Conservation (phyloP, 1,284 basidiomycete species). For the Jaminaea rosea region DNA sequence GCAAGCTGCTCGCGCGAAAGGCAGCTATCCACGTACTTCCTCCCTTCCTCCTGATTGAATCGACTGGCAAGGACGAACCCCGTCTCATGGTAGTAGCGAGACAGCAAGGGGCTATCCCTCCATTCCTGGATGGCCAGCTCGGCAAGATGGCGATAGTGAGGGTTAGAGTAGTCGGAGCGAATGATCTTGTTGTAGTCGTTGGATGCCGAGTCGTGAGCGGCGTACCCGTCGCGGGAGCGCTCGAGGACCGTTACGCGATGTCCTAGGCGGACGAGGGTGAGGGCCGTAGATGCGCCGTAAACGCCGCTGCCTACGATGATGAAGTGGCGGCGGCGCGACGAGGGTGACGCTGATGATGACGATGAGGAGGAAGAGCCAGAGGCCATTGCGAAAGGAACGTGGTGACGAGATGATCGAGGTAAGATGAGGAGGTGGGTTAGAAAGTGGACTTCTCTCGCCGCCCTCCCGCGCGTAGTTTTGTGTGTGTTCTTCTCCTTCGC, state of each 20-base stretch:
- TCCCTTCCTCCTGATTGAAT: neutral
- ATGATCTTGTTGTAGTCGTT: conserved; percentile 74
- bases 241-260: conserved; percentile 61
- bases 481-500: no score
- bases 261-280: conserved; percentile 62
- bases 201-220: conserved; percentile 66
- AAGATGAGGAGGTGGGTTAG: no score
- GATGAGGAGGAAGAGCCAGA: neutral
- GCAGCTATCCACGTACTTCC: conserved; percentile 13
- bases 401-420: no score
- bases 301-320: conserved; percentile 72
- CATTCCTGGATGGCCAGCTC: conserved; percentile 64
- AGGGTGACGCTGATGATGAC: neutral
- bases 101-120: conserved; percentile 50
- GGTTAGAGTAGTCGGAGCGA: conserved; percentile 47
- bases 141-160: conserved; percentile 59
- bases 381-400: no score
- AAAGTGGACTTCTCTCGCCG: no score
- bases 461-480: no score
- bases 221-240: conserved; percentile 21
- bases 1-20: conserved; percentile 1
- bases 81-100: conserved; percentile 28
- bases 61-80: conserved; percentile 30
- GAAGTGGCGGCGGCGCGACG: neutral
- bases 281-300: conserved; percentile 74